A percentile compares a stretch with the other conserved stretches of the same genome.
Conservation (phyloP, 2,329 filamentous ascomycete species). For the Septoria petroselini region DNA sequence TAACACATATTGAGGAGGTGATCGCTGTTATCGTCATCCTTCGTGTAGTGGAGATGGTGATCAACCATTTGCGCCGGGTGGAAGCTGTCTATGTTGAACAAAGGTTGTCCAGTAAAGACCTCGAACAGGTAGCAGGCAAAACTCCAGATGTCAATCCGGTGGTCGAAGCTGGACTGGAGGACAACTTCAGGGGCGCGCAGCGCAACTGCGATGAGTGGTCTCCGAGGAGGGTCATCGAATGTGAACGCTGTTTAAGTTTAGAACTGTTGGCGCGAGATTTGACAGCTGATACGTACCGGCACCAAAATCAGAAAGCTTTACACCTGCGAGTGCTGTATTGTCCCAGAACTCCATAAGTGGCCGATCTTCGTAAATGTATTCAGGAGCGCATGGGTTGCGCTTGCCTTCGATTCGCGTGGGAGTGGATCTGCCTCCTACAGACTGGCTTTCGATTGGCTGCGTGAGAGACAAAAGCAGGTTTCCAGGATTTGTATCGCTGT, state of each 20-base stretch:
- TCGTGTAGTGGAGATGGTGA: too few species aligned
- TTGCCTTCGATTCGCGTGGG: neutral
- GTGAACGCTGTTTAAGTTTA: constrained; percentile 4
- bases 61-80: neutral
- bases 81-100: neutral
- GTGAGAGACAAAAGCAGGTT: neutral
- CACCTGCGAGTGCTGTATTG: neutral
- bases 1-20: neutral
- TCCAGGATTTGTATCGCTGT: constrained; percentile 8
- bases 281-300: neutral
- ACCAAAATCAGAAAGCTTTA: constrained; percentile 12
- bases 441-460: neutral
- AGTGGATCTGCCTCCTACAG: too few species aligned
- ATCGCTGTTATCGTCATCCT: neutral
- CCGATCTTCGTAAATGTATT: constrained; percentile 1
- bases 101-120: neutral
- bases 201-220: constrained; percentile 1
- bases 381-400: neutral
- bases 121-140: constrained; percentile 8
- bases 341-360: constrained; percentile 7
- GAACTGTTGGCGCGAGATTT: too few species aligned
- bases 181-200: constrained; percentile 13
- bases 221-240: constrained; percentile 3
- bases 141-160: constrained; percentile 14
- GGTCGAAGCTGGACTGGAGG: constrained; percentile 1